A percentile compares a stretch with the other conserved stretches of the same genome.
Evolutionary conservation across 192 early-diverging fungal species (phyloP).

Genomic region (Coemansia pectinata): DNA sequence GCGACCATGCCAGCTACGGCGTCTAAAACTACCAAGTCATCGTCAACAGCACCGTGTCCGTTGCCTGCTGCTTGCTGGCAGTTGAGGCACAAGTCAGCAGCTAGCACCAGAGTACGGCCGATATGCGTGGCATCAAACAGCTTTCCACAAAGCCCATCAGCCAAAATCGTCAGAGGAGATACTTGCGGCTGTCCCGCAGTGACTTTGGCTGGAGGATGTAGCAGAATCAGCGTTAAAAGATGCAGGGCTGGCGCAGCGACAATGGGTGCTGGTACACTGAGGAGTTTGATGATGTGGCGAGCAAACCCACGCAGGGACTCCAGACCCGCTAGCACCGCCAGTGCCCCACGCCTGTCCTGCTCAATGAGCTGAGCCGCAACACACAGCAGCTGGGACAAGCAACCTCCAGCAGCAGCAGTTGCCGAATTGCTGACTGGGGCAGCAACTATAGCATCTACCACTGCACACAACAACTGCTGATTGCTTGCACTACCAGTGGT

Average conservation of each 20-base stretch:
- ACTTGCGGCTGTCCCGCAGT: background rate
- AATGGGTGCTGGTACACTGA: constrained; percentile 27
- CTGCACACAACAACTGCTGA: background rate
- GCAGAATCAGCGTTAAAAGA: constrained; percentile 29
- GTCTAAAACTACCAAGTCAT: constrained; percentile 28
- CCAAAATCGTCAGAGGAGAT: constrained; percentile 17
- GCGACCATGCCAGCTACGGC: constrained; percentile 17
- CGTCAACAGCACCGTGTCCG: background rate
- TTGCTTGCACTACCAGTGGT: background rate
- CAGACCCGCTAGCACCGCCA: background rate
- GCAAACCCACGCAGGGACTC: constrained; percentile 17
- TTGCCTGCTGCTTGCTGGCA: constrained; percentile 14
- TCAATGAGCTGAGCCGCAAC: constrained; percentile 13
- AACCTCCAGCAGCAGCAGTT: background rate
- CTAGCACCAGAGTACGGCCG: constrained; percentile 30
- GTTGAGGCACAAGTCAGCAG: constrained; percentile 38
- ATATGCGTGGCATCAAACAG: constrained; percentile 44
- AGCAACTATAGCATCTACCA: constrained; percentile 5
- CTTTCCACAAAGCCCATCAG: constrained; percentile 25
- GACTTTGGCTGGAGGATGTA: constrained; percentile 5
- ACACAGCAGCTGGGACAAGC: constrained; percentile 23
- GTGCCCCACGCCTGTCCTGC: background rate
- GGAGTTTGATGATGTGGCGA: constrained; percentile 34
- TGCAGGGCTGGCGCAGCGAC: constrained; percentile 40
- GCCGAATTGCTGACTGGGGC: background rate